Percentiles rank a stretch among this genome's conserved stretches.
phyloP scores from a whole-genome alignment of 2,329 filamentous ascomycete species.

The Raffaelea albimanens region DNA sequence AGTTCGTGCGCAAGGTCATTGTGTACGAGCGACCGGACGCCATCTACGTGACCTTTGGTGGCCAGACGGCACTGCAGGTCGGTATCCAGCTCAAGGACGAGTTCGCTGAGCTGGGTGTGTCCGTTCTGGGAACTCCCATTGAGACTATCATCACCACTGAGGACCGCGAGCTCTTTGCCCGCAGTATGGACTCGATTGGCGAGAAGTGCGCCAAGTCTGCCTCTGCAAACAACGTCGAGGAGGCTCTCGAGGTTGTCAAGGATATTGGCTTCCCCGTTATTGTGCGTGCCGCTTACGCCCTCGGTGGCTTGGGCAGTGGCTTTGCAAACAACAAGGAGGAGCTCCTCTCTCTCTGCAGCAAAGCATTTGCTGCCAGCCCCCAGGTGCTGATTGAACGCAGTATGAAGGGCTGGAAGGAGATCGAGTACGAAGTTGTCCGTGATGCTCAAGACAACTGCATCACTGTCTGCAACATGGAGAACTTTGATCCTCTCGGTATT shows the following conservation, averaged over 20 bases:
- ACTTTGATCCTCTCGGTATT: constrained; percentile 96
- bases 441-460: constrained; percentile 97
- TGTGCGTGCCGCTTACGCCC: constrained; percentile 88
- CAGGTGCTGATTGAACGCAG: constrained; percentile 94
- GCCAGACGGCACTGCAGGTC: constrained; percentile 91
- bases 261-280: constrained; percentile 95
- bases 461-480: constrained; percentile 99
- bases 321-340: constrained; percentile 85
- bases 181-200: constrained; percentile 96
- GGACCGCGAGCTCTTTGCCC: constrained; percentile 92
- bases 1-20: constrained; percentile 97
- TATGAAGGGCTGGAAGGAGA: constrained; percentile 99
- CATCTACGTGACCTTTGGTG: constrained; percentile 96
- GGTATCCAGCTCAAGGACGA: constrained; percentile 97
- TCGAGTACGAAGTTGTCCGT: constrained; percentile 96
- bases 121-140: constrained; percentile 92
- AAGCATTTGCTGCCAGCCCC: constrained; percentile 88
- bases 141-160: constrained; percentile 98
- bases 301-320: constrained; percentile 89
- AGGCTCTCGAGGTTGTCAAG: constrained; percentile 81
- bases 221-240: constrained; percentile 78
- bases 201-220: constrained; percentile 98
- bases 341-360: constrained; percentile 79
- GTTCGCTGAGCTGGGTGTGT: constrained; percentile 83
- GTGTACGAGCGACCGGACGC: constrained; percentile 88